These are phyloP conservation scores for Cajanus cajan DNA, from an alignment of 306 rosid species.

Conservation along the genomic window DNA sequence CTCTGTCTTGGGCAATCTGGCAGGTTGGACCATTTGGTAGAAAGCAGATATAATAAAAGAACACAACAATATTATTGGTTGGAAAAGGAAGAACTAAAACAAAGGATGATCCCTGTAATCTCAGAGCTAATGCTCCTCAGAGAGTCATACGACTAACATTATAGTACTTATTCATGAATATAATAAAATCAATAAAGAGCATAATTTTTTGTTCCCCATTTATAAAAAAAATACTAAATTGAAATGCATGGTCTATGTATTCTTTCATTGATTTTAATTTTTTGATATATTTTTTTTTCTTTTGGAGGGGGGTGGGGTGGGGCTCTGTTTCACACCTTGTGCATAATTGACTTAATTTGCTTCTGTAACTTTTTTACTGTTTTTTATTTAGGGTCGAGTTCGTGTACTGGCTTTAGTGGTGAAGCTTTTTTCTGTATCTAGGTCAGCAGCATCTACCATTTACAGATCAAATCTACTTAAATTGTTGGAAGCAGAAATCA, in stretches of 20 bases:
- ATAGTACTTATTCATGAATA: not conserved
- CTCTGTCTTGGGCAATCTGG: no score
- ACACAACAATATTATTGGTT: no score
- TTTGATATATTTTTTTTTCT: no score
- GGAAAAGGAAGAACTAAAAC: no score
- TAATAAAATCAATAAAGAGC: not conserved
- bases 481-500: conserved; percentile 75
- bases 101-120: no score
- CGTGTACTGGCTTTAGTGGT: conserved; percentile 85
- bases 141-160: not conserved
- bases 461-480: conserved; percentile 63
- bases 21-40: no score
- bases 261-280: no score
- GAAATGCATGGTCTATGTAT: not conserved
- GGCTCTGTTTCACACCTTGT: not conserved
- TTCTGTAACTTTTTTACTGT: conserved; percentile 4
- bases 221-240: not conserved
- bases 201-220: not conserved
- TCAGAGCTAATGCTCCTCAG: no score
- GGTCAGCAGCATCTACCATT: conserved; percentile 62
- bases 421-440: conserved; percentile 82
- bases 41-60: no score
- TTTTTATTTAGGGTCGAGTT: conserved; percentile 72
- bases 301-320: no score
- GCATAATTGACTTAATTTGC: conserved; percentile 21